Percentiles rank a stretch among this genome's conserved stretches.
Conservation (phyloP, 1,139 yeast genomes). For the Saccharomyces hybrid region DNA sequence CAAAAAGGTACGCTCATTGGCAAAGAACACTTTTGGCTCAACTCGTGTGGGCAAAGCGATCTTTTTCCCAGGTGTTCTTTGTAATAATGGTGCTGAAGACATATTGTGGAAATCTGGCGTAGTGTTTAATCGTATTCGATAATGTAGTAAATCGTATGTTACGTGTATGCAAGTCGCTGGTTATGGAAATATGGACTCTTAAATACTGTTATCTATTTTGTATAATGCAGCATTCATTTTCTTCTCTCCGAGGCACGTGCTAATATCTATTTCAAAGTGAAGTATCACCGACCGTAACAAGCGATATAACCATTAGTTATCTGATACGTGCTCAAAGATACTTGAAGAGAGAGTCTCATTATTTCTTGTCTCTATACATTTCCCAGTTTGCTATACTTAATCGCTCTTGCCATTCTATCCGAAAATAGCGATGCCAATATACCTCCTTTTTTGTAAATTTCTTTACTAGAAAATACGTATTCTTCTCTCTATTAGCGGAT, state of each 20-base stretch:
- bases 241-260: background rate
- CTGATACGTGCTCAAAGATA: background rate
- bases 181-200: background rate
- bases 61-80: conserved; percentile 69
- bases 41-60: conserved; percentile 96
- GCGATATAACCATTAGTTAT: background rate
- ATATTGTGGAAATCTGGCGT: conserved; percentile 4
- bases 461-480: background rate
- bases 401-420: background rate
- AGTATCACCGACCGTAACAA: background rate
- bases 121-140: background rate
- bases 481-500: background rate
- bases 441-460: background rate
- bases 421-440: background rate
- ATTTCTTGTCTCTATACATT: background rate
- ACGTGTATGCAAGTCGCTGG: background rate
- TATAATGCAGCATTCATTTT: background rate
- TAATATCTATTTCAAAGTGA: background rate
- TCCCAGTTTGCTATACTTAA: background rate
- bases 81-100: conserved; percentile 54
- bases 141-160: background rate
- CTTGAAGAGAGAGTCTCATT: background rate
- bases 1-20: conserved; percentile 94
- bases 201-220: background rate
- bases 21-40: conserved; percentile 97